phyloP scores from a whole-genome alignment of 1,284 basidiomycete species.

The Athelia psychrophila region DNA sequence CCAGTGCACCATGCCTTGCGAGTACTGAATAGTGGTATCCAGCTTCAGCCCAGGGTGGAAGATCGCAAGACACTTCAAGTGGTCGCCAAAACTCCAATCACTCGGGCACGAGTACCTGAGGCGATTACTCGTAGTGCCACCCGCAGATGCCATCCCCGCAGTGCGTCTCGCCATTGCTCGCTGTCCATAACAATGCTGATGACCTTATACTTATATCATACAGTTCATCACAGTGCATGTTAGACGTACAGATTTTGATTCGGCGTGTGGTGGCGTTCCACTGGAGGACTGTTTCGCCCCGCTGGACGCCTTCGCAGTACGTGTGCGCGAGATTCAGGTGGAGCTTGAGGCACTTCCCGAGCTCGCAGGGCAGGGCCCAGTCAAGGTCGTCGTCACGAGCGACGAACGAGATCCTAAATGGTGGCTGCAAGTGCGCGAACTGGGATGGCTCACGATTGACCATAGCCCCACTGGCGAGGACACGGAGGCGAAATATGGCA shows the following conservation, averaged over 20 bases:
- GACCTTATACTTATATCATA: neutral
- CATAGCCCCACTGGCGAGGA: slow-evolving; percentile 14
- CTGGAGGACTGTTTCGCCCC: slow-evolving; percentile 38
- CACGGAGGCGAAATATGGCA: slow-evolving; percentile 28
- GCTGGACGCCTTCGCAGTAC: slow-evolving; percentile 32
- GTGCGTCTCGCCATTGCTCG: slow-evolving; percentile 9
- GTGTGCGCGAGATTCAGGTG: slow-evolving; percentile 36
- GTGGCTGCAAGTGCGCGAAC: slow-evolving; percentile 32
- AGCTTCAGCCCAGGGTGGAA: slow-evolving; percentile 42
- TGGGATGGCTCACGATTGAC: slow-evolving; percentile 38
- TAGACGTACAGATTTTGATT: slow-evolving; percentile 43
- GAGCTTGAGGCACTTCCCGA: slow-evolving; percentile 25
- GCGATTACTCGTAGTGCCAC: slow-evolving; percentile 17
- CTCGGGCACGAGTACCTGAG: slow-evolving; percentile 25
- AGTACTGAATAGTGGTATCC: slow-evolving; percentile 45
- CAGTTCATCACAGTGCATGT: slow-evolving; percentile 46
- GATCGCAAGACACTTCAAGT: slow-evolving; percentile 30
- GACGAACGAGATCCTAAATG: slow-evolving; percentile 40
- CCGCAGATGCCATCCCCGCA: slow-evolving; percentile 18
- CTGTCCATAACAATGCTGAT: neutral
- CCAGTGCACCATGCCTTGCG: slow-evolving; percentile 28
- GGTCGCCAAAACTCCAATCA: slow-evolving; percentile 10
- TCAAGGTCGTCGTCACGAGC: slow-evolving; percentile 26
- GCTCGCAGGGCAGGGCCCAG: slow-evolving; percentile 13
- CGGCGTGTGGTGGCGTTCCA: slow-evolving; percentile 23